Evolutionary conservation across 2,329 filamentous ascomycete genomes (phyloP).

Genomic region (Alternaria dauci): DNA sequence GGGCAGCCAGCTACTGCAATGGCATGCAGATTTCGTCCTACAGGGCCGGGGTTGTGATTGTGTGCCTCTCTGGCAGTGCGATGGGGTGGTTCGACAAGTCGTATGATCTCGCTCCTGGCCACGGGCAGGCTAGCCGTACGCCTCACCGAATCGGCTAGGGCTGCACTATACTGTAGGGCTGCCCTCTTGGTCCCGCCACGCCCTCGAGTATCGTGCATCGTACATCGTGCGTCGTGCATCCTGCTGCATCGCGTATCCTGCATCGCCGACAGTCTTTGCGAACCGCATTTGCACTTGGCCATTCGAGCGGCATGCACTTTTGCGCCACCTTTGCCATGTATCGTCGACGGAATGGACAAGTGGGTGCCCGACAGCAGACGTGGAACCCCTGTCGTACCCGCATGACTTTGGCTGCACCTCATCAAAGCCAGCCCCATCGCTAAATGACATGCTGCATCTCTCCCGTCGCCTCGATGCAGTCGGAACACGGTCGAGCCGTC

Average conservation of each 20-base stretch:
- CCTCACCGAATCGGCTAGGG: neutral
- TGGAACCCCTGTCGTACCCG: constrained; percentile 8
- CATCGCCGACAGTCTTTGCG: neutral
- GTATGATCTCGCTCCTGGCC: constrained; percentile 16
- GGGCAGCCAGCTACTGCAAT: neutral
- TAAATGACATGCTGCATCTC: neutral
- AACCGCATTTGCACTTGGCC: neutral
- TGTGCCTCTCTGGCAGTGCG: constrained; percentile 12
- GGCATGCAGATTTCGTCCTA: constrained; percentile 13
- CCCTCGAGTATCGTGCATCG: neutral
- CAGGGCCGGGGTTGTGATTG: constrained; percentile 12
- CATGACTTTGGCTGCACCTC: constrained; percentile 11
- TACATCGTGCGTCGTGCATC: too few relatives aligned
- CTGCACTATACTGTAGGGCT: neutral
- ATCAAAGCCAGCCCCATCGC: constrained; percentile 4
- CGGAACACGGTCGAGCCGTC: neutral
- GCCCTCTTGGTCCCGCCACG: neutral
- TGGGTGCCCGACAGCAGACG: neutral
- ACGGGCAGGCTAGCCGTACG: constrained; percentile 7
- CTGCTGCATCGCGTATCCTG: neutral
- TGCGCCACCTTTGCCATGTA: neutral
- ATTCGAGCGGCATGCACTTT: neutral
- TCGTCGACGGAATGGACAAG: neutral
- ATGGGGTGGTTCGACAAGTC: constrained; percentile 17
- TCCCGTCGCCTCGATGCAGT: neutral